phyloP scores from a whole-genome alignment of 176 grass and related monocot genomes.

The Elymus sibiricus region DNA sequence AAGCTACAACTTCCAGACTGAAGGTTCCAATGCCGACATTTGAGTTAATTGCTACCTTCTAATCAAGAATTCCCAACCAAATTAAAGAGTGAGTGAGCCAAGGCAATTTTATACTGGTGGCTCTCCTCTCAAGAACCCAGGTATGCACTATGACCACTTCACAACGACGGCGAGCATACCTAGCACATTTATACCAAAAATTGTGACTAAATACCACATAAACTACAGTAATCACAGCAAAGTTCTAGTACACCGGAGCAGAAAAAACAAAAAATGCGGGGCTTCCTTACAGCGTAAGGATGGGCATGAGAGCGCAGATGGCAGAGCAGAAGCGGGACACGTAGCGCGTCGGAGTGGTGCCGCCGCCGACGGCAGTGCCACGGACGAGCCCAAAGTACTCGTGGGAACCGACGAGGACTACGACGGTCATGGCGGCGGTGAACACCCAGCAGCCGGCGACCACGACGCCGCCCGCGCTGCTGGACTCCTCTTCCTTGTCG shows the following conservation, averaged over 20 bases:
- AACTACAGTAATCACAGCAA: neutral
- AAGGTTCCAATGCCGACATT: neutral
- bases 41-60: too few species aligned
- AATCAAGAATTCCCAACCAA: neutral
- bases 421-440: conserved; percentile 40
- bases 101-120: too few species aligned
- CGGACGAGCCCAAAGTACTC: conserved; percentile 86
- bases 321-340: conserved; percentile 61
- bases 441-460: conserved; percentile 74
- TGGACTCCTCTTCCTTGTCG: too few species aligned
- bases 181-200: neutral
- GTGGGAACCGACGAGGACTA: conserved; percentile 41
- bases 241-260: neutral
- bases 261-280: neutral
- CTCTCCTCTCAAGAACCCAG: neutral
- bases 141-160: neutral
- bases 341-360: conserved; percentile 62
- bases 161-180: neutral
- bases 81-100: too few species aligned
- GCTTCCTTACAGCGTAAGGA: conserved; percentile 65
- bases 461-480: conserved; percentile 57
- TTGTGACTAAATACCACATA: neutral
- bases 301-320: conserved; percentile 81
- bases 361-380: conserved; percentile 36
- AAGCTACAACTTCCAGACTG: too few species aligned